Conservation (phyloP, 2,329 filamentous ascomycete species). For the Pseudogymnoascus sp. region DNA sequence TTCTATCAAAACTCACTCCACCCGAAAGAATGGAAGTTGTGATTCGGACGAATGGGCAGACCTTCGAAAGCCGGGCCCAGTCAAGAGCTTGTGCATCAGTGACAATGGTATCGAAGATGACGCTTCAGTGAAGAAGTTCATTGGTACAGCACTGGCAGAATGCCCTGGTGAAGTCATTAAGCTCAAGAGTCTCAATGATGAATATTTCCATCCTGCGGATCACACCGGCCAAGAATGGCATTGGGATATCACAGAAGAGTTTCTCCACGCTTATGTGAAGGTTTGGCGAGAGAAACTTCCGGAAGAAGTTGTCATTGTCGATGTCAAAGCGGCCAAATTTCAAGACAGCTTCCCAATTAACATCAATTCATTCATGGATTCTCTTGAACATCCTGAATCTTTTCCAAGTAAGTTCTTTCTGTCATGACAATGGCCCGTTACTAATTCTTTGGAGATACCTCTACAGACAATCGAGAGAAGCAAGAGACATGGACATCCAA, state of each 20-base stretch:
- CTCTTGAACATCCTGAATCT: slow-evolving; percentile 16
- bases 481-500: slow-evolving; percentile 22
- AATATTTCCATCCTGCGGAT: neutral
- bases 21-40: neutral
- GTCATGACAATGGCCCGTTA: neutral
- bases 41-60: neutral
- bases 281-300: slow-evolving; percentile 22
- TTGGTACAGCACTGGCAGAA: neutral
- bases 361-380: slow-evolving; percentile 13
- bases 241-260: neutral
- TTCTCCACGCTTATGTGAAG: slow-evolving; percentile 18
- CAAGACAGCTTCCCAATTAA: slow-evolving; percentile 15
- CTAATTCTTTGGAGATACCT: slow-evolving; percentile 17
- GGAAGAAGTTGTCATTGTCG: slow-evolving; percentile 9
- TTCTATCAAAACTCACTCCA: slow-evolving; percentile 1
- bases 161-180: neutral
- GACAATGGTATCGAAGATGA: neutral
- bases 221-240: neutral
- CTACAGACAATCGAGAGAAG: slow-evolving; percentile 20
- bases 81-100: slow-evolving; percentile 2
- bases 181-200: neutral
- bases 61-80: slow-evolving; percentile 4
- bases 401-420: slow-evolving; percentile 20
- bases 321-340: slow-evolving; percentile 16
- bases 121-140: neutral